Evolutionary conservation across 495 filamentous ascomycete species (phyloP).

Genomic region (Aspergillus incahuasiensis): DNA sequence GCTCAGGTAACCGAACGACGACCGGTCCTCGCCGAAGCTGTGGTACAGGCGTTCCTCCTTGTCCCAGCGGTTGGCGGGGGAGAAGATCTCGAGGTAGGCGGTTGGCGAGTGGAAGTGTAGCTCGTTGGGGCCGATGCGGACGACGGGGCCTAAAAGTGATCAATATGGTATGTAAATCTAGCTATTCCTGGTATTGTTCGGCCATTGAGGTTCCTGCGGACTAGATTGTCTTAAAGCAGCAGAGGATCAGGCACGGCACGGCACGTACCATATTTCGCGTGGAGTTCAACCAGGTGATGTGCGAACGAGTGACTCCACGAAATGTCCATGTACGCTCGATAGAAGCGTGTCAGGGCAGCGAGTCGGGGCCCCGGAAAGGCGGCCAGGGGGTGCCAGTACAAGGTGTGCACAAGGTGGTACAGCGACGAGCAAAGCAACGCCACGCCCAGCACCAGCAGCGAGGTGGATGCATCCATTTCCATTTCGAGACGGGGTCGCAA

Average conservation of each 20-base stretch:
- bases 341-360: constrained; percentile 1
- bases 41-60: constrained; percentile 8
- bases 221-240: too few species aligned
- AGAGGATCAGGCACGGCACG: too few species aligned
- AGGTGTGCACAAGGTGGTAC: background rate
- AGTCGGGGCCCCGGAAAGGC: constrained; percentile 5
- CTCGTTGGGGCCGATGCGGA: constrained; percentile 8
- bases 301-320: constrained; percentile 1
- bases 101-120: constrained; percentile 1
- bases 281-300: constrained; percentile 1
- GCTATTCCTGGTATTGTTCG: too few species aligned
- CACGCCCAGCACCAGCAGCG: background rate
- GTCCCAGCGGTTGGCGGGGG: constrained; percentile 7
- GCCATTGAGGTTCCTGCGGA: background rate
- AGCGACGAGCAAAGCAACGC: background rate
- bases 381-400: constrained; percentile 9
- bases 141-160: constrained; percentile 1
- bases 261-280: constrained; percentile 5
- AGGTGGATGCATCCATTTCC: background rate
- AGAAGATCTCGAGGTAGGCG: constrained; percentile 8
- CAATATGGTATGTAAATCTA: too few species aligned
- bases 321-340: constrained; percentile 4
- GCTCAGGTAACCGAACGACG: constrained; percentile 6
- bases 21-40: constrained; percentile 7
- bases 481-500: background rate